Evolutionary conservation across 345 rosid genomes (phyloP), one percentile per base, ranked within the genome.

Genomic region (Jatropha curcas): DNA sequence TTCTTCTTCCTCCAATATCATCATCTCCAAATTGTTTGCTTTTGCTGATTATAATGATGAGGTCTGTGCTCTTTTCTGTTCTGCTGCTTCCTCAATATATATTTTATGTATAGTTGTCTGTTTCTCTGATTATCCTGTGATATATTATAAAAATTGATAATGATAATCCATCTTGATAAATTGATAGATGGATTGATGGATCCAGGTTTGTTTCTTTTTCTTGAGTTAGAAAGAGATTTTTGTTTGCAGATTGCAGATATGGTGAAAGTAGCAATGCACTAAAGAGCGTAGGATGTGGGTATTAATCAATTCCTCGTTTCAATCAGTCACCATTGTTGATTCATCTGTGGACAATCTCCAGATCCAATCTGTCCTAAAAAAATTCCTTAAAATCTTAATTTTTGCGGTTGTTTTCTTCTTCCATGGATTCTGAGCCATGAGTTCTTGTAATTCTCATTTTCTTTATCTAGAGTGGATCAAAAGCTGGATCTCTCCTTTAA

Each of bases 31-130:
- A n/a, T n/a, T n/a, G n/a, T n/a, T n/a, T n/a, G n/a, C n/a, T 57
- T 57, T 28, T 41, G 64, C 73, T 57, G 50, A 22, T 56, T 37
- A 70, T 57, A 56, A 70, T 70, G 73, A 70, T 56, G 62, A 70
- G 73, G 73, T 70, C 64, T 27, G 73, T 70, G 14, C n/a, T 17
- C 59, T 24, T 11, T 52, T 67, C 60, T 56, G 46, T 41, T 27
- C 51, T 69, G 22, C n/a, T 35, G 10, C 3, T 34, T 35, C 8
- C 27, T 62, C 24, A n/a, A 28, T 30, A 7, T 28, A 20, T 67
- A 13, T 67, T 16, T 14, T 41, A n/a, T 12, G 14, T 22, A 20
- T 25, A n/a, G n/a, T n/a, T n/a, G n/a, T n/a, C n/a, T n/a, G n/a
- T n/a, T n/a, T n/a, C n/a, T n/a, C n/a, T n/a, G n/a, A n/a, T n/a